Percentiles rank a stretch among this genome's conserved stretches.
Evolutionary conservation across 345 rosid genomes (phyloP).

Genomic region (Syzygium oleosum): DNA sequence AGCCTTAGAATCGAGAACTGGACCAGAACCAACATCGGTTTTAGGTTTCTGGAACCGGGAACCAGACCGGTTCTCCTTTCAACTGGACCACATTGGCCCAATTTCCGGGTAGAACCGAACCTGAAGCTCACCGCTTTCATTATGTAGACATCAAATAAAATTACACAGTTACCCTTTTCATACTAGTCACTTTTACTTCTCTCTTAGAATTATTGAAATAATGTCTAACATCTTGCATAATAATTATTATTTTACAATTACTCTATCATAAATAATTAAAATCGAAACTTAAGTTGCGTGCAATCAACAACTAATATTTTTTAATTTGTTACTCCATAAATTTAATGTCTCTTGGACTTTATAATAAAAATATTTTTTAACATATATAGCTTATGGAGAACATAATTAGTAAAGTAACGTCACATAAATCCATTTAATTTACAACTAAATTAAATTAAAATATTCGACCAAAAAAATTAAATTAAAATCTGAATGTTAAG

Average conservation of each 20-base stretch:
- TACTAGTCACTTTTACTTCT: background rate
- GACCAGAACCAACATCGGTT: too few species aligned
- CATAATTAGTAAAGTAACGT: background rate
- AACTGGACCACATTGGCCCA: too few species aligned
- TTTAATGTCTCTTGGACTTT: background rate
- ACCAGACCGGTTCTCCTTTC: background rate
- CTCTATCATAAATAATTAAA: background rate
- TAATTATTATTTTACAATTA: background rate
- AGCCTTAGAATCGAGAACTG: background rate
- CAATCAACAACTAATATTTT: background rate
- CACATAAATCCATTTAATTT: background rate
- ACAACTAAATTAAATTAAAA: background rate
- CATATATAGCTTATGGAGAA: background rate
- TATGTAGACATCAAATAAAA: background rate
- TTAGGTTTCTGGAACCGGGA: background rate
- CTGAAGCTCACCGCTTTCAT: background rate
- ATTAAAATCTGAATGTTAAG: background rate
- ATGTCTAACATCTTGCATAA: background rate
- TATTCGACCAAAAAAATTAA: background rate
- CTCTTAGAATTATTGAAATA: background rate
- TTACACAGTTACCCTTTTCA: background rate
- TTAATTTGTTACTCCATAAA: background rate
- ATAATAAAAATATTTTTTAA: background rate
- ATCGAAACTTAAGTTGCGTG: background rate
- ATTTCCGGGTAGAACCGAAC: background rate